Evolutionary conservation across 371 early-diverging fungal species (phyloP).

Genomic region (Coemansia sp.): DNA sequence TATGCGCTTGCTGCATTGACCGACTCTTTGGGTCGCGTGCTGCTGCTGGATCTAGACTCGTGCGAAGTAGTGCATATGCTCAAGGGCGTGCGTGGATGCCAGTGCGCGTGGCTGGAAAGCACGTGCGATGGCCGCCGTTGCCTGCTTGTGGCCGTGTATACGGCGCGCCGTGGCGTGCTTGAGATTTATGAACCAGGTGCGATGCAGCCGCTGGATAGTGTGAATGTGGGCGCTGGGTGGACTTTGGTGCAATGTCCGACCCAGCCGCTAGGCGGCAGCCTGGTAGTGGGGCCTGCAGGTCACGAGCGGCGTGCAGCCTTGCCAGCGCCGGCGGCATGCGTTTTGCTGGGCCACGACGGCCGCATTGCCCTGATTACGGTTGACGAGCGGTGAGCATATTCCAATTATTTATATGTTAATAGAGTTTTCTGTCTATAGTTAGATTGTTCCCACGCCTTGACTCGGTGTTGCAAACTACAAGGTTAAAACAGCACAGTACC

Average conservation of each 20-base stretch:
- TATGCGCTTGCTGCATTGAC: slow-evolving; percentile 51
- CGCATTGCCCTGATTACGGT: too few species aligned
- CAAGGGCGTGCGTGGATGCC: slow-evolving; percentile 53
- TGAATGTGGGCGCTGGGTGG: slow-evolving; percentile 34
- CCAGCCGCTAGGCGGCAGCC: slow-evolving; percentile 45
- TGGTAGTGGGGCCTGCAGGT: slow-evolving; percentile 23
- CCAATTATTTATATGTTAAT: too few species aligned
- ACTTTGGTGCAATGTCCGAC: slow-evolving; percentile 37
- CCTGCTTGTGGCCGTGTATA: slow-evolving; percentile 35
- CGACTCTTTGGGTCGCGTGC: slow-evolving; percentile 49
- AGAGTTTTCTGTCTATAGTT: too few species aligned
- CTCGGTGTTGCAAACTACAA: too few species aligned
- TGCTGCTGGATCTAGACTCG: slow-evolving; percentile 45
- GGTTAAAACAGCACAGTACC: background rate
- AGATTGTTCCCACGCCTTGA: too few species aligned
- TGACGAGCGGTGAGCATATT: too few species aligned
- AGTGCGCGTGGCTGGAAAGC: slow-evolving; percentile 54
- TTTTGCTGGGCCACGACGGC: slow-evolving; percentile 24
- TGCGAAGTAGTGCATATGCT: slow-evolving; percentile 51
- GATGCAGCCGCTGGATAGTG: slow-evolving; percentile 22
- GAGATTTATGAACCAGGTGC: slow-evolving; percentile 29
- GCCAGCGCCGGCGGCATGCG: slow-evolving; percentile 20
- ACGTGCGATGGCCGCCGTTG: background rate
- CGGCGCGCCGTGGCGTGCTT: slow-evolving; percentile 22
- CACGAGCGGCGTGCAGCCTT: slow-evolving; percentile 17